These are phyloP conservation scores for Entoloma clypeatum DNA, from an alignment of 1,284 basidiomycete species.

Conservation along the genomic window DNA sequence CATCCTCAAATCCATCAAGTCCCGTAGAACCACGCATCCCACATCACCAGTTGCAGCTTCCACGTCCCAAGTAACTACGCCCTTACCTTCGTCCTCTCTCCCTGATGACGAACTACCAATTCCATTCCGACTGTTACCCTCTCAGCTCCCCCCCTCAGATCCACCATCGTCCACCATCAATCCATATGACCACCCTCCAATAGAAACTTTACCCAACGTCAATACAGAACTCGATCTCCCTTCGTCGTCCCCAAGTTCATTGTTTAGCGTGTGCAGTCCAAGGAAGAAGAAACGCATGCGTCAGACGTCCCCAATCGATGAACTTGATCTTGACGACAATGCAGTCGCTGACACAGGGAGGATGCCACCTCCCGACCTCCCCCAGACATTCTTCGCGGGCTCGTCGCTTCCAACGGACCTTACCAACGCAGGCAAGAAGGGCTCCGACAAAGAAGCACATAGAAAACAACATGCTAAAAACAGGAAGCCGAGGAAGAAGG, in stretches of 20 bases:
- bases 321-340: slow-evolving; percentile 19
- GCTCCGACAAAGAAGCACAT: slow-evolving; percentile 11
- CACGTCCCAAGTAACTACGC: slow-evolving; percentile 13
- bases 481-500: slow-evolving; percentile 27
- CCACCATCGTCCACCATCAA: slow-evolving; percentile 26
- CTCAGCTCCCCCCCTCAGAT: slow-evolving; percentile 35
- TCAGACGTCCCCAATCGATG: slow-evolving; percentile 13
- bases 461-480: slow-evolving; percentile 15
- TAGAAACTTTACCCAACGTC: slow-evolving; percentile 28
- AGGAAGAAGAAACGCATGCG: slow-evolving; percentile 12
- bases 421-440: not conserved
- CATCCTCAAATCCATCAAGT: slow-evolving; percentile 12
- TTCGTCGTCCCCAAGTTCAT: slow-evolving; percentile 27
- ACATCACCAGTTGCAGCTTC: slow-evolving; percentile 2
- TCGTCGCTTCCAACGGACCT: slow-evolving; percentile 27
- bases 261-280: slow-evolving; percentile 20
- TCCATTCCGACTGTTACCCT: slow-evolving; percentile 19
- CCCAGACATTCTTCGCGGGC: slow-evolving; percentile 35
- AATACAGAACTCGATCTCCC: slow-evolving; percentile 17
- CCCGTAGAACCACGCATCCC: slow-evolving; percentile 4
- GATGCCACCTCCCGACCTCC: slow-evolving; percentile 24
- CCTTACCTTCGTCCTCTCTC: slow-evolving; percentile 13
- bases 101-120: slow-evolving; percentile 10
- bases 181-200: slow-evolving; percentile 27
- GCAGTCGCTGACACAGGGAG: slow-evolving; percentile 13